Base-by-base conservation (phyloP, 176 grass and related monocot species). In the Poa pratensis region DNA sequence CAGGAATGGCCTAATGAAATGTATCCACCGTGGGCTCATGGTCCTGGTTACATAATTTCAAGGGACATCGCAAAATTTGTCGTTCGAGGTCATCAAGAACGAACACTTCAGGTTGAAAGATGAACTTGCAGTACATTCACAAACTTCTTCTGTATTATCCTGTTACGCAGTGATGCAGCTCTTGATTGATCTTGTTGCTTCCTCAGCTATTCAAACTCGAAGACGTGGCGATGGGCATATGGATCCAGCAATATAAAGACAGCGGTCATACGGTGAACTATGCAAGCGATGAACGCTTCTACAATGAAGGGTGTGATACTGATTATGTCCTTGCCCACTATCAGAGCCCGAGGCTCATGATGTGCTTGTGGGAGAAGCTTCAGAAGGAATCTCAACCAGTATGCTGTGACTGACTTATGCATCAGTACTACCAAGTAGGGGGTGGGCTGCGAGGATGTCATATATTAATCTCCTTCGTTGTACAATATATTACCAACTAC, bases 151-250 rank as follows among this genome's bases (percentile, higher is more conserved):
- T 67, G 18, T 79, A 4, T 78, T 22, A 52, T 7, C 43, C 58
- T 43, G 2, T 28, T 48, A 39, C 10, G 5, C 60, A 42, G 52
- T 39, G 42, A 40, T 35, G 39, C 5, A 51, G 18, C 28, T 59
- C 27, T 46, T 48, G 42, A 42, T 85, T 70, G 40, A 43, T 73
- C 39, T 34, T 65, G 20, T 23, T 88, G 16, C n/a, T 73, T 13
- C 84, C 46, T 91, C 71, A 94, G 95, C 82, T 97, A 80, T 97
- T 97, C 89, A 97, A 94, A 89, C 95, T 97, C 0, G 95, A 94
- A 91, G 95, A 97, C 9, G 95, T 97, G 34, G 95, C 92, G 7
- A 94, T 94, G 90, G 95, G 95, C 19, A 97, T 97, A 87, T 97
- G 92, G 92, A 93, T 97, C 81, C 82, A 94, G 73, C 90, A 91